Evolutionary conservation across 805 yeast genomes (phyloP), one percentile per base, ranked within the genome.

Genomic region (Candida nanaspora): DNA sequence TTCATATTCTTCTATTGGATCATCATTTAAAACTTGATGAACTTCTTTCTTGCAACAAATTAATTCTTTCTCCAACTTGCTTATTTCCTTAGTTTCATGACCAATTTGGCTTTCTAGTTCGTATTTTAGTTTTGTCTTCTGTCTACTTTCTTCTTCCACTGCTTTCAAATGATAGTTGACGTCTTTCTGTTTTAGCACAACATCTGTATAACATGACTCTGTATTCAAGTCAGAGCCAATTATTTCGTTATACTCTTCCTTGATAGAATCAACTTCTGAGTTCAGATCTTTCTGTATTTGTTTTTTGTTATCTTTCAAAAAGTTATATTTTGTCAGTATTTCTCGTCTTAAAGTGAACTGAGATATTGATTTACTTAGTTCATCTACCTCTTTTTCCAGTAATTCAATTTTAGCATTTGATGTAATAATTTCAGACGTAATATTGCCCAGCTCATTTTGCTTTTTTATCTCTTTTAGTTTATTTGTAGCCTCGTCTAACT

Each of bases 301-400:
- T 35, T 1, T 27, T 26, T 56, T 48, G 10, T 73, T 68, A 26
- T 73, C 78, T 18, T 55, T 52, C 26, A 74, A 47, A 15, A 79
- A 51, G 0, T 70, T 64, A 3, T 78, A 51, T 46, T 74, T 77
- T 0, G 86, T 82, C 45, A 74, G 65, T 2, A 69, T 50, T 37
- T 80, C 88, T 1, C 83, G 66, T 51, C 76, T 82, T 49, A 72
- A 70, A 48, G 75, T 80, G 3, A 74, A 69, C 14, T 63, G 59
- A 4, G 74, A 53, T 13, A 85, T 64, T 18, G 75, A 70, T 15
- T 67, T 67, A 41, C 73, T 72, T 14, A 79, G 50, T 0, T 66
- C 67, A 9, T 86, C 93, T 10, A 79, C 52, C 19, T 70, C 68
- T 16, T 53, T 48, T 46, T 75, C 80, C 3, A 66, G 19, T 3